Evolutionary conservation across 2,329 filamentous ascomycete species (phyloP).

Genomic region (Talaromyces amestolkiae): DNA sequence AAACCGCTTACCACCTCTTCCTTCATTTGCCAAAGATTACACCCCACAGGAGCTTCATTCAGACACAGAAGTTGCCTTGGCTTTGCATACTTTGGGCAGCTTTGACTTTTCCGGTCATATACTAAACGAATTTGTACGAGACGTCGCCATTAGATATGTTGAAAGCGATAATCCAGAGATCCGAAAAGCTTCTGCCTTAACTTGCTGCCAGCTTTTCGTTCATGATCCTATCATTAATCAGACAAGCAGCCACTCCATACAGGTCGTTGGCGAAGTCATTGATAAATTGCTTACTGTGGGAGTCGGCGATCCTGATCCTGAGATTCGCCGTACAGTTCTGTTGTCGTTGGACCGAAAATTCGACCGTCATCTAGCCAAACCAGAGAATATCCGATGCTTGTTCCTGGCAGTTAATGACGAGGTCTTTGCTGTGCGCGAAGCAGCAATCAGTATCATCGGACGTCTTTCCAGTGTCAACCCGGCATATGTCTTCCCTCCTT

Average conservation of each 20-base stretch:
- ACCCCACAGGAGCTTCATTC: constrained; percentile 77
- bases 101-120: constrained; percentile 92
- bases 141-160: constrained; percentile 97
- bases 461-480: constrained; percentile 88
- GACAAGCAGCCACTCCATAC: constrained; percentile 92
- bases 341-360: constrained; percentile 89
- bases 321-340: constrained; percentile 84
- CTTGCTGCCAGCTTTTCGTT: constrained; percentile 96
- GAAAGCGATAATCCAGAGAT: constrained; percentile 94
- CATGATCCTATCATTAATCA: constrained; percentile 97
- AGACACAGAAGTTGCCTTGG: constrained; percentile 86
- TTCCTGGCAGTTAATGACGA: constrained; percentile 97
- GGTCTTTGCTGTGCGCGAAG: constrained; percentile 86
- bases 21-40: constrained; percentile 82
- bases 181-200: constrained; percentile 88
- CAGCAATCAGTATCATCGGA: constrained; percentile 93
- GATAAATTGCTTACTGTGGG: constrained; percentile 93
- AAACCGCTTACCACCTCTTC: constrained; percentile 76
- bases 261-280: constrained; percentile 96
- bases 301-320: constrained; percentile 84
- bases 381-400: constrained; percentile 92
- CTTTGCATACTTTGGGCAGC: constrained; percentile 91
- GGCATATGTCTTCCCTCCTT: constrained; percentile 92
- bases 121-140: constrained; percentile 95
- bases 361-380: constrained; percentile 92